Percentiles rank a stretch among this genome's conserved stretches.
phyloP scores from a whole-genome alignment of 2,329 filamentous ascomycete species.

The Tolypocladium paradoxum region DNA sequence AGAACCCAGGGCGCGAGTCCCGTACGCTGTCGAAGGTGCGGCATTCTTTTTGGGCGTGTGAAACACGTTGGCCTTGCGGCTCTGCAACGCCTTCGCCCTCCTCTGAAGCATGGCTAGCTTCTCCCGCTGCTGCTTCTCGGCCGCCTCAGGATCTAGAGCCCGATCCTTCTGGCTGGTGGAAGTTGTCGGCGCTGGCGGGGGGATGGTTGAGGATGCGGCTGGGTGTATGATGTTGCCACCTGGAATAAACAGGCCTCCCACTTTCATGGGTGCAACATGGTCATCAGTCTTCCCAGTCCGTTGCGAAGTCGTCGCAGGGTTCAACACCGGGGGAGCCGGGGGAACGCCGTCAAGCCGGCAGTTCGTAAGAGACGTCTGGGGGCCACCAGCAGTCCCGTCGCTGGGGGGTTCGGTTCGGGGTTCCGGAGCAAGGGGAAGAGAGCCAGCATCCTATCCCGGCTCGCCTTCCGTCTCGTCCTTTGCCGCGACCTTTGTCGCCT shows the following conservation, averaged over 20 bases:
- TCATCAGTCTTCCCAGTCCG: not conserved
- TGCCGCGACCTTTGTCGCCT: not conserved
- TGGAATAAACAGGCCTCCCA: conserved; percentile 4
- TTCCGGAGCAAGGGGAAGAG: not conserved
- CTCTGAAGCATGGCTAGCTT: not conserved
- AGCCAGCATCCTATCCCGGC: not conserved
- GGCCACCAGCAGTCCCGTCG: not conserved
- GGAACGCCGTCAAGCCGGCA: not conserved
- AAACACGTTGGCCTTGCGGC: not conserved
- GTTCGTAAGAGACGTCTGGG: not conserved
- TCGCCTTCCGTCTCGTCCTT: not conserved
- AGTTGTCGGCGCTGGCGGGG: not conserved
- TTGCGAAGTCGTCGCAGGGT: not conserved
- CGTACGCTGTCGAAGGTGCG: conserved; percentile 1
- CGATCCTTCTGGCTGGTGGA: not conserved
- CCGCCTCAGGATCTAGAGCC: not conserved
- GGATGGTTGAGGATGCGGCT: not conserved
- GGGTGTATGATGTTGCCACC: conserved; percentile 2
- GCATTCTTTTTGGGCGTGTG: not conserved
- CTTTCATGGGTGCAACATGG: not conserved
- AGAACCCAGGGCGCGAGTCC: conserved; percentile 1
- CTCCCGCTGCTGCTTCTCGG: not conserved
- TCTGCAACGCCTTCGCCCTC: not conserved
- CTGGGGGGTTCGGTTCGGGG: not conserved
- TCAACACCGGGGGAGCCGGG: not conserved